Conservation (phyloP, 106 monocot genomes). For the Acorus gramineus region DNA sequence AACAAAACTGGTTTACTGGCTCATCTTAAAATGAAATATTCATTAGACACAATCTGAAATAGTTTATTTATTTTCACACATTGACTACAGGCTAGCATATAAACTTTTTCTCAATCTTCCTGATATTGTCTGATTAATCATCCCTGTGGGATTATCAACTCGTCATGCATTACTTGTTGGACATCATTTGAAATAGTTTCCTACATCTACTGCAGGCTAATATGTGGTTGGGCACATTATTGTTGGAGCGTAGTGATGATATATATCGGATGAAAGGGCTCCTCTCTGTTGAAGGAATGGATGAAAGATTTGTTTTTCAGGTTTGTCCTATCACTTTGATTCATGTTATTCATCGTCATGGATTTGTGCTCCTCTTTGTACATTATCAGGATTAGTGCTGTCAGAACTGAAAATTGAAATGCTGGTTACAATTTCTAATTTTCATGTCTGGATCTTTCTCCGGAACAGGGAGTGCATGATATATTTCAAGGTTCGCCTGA, state of each 20-base stretch:
- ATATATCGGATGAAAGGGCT: slow-evolving; percentile 99
- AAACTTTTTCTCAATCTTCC: neutral
- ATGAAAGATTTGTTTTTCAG: slow-evolving; percentile 96
- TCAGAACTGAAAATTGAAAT: no score
- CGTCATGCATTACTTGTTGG: no score
- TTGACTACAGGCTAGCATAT: slow-evolving; percentile 1
- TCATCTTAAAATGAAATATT: no score
- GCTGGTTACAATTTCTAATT: neutral
- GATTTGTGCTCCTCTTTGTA: no score
- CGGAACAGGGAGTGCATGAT: slow-evolving; percentile 83
- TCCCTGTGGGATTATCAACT: no score
- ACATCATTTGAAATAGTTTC: no score
- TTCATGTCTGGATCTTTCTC: neutral
- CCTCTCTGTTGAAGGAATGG: slow-evolving; percentile 86
- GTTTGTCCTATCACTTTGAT: slow-evolving; percentile 22
- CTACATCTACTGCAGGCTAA: slow-evolving; percentile 56
- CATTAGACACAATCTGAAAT: no score
- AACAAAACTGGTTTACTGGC: no score
- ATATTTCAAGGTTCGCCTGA: slow-evolving; percentile 99
- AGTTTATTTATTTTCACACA: neutral
- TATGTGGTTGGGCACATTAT: slow-evolving; percentile 88
- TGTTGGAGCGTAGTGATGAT: slow-evolving; percentile 90
- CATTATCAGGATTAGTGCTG: no score
- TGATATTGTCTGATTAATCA: no score
- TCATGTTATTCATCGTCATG: slow-evolving; percentile 1